A percentile compares a stretch with the other conserved stretches of the same genome.
These are phyloP conservation scores for Ichthyophthirius multifiliis DNA, from an alignment of 169 alveolate species.

Conservation along the genomic window DNA sequence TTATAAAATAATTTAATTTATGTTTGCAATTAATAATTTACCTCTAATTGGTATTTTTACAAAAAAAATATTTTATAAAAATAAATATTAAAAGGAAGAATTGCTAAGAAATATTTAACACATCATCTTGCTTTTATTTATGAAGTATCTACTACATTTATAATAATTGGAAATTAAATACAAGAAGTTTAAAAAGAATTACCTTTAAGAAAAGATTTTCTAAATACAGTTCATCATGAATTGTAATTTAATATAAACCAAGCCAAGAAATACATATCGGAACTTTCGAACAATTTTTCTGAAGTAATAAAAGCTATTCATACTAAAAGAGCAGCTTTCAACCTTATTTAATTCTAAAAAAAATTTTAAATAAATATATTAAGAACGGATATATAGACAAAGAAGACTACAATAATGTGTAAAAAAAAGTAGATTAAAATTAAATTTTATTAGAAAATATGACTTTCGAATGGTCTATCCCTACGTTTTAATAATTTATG, in stretches of 20 bases:
- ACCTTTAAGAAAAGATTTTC: constrained; percentile 12
- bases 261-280: constrained; percentile 22
- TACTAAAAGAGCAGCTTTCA: constrained; percentile 22
- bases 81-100: no score
- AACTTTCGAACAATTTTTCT: not conserved
- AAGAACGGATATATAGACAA: constrained; percentile 21
- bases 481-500: constrained; percentile 29
- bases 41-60: constrained; percentile 4
- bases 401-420: not conserved
- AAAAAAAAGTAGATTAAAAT: constrained; percentile 7
- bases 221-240: constrained; percentile 22
- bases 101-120: no score
- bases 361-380: constrained; percentile 4
- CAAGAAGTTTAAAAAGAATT: constrained; percentile 13
- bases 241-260: not conserved
- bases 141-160: constrained; percentile 24
- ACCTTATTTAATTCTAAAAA: constrained; percentile 5
- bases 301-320: no score
- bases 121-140: constrained; percentile 25
- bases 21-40: constrained; percentile 14
- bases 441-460: constrained; percentile 14
- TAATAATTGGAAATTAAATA: constrained; percentile 24
- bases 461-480: constrained; percentile 24
- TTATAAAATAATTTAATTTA: not conserved
- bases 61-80: constrained; percentile 5